Base-by-base conservation (phyloP, 306 rosid genomes). In the Dalbergia cochinchinensis region DNA sequence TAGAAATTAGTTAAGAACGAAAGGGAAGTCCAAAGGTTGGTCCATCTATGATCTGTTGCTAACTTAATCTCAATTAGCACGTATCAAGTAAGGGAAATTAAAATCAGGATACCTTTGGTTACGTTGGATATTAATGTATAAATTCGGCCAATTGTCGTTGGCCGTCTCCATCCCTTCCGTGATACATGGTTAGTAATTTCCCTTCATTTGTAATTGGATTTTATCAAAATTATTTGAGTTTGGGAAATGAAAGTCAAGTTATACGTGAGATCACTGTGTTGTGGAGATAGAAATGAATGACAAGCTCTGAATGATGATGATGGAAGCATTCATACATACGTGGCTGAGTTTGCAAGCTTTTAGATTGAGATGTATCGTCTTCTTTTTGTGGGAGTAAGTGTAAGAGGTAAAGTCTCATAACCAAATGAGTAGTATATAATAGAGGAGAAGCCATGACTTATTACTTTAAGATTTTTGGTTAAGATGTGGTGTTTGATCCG, bases 341-440 rank as follows among this genome's bases (percentile, higher is more conserved):
- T 78, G 69, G 76, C 82, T 78, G 31, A 15, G 51, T 65, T 65
- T 58, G 41, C 44, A 59, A 78, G 41, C 8, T 58, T 68, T 54
- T 45, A 44, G 20, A 19, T 5, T 65, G 26, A 76, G 16, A n/a
- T n/a, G n/a, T n/a, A n/a, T n/a, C n/a, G n/a, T n/a, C n/a, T n/a
- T n/a, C n/a, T n/a, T n/a, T n/a, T n/a, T n/a, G n/a, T n/a, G n/a
- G n/a, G n/a, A n/a, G n/a, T n/a, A n/a, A n/a, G n/a, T n/a, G n/a
- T n/a, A n/a, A n/a, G n/a, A n/a, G n/a, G n/a, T n/a, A n/a, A n/a
- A n/a, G n/a, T n/a, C n/a, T n/a, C n/a, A n/a, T n/a, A n/a, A n/a
- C n/a, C n/a, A n/a, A n/a, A 20, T 20, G 22, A 1, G 22, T 20
- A 20, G 22, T 20, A 20, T 1, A 20, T 20, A 20, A 20, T 20